Base-by-base conservation (phyloP, 2,329 filamentous ascomycete genomes). In the Colletotrichum noveboracense region DNA sequence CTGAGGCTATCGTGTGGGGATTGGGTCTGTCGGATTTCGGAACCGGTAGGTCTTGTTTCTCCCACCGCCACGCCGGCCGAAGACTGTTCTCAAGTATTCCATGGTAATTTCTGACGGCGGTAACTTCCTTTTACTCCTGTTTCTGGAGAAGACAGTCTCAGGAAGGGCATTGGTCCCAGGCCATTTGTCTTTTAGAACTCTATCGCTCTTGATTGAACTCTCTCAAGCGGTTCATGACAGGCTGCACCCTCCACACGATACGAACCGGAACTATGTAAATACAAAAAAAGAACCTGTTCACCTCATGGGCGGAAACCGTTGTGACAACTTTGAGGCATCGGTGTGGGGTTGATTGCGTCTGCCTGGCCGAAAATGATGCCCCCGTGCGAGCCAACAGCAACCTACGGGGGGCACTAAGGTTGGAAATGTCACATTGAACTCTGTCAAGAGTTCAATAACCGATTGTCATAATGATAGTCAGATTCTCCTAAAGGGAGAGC, bases 221-320 rank as follows among this genome's bases (percentile, higher is more conserved):
- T 64, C 18, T 1, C 30, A 16, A 8, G 34, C n/a, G n/a, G 30
- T 61, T 18, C 58, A 38, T 32, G 60, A 64, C 30, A 64, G 32
- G 60, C 30, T 21, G 34, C 18, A 61, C 28, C 60, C 30, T 64
- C 16, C 30, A 64, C 30, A 64, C 21, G n/a, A 58, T 58, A 58
- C 55, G 26, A 30, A 26, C 21, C 16, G 55, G 26, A 58, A 26
- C 55, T 58, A 58, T 58, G 18, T 30, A 28, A 58, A 30, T 58
- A 26, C 55, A 24, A 52, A 21, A 52, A 36, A 38, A 26, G 21
- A 21, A 64, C 60, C 32, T 38, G 60, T 64, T 64, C 60, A 36
- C 30, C 60, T 36, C 30, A 64, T 64, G 34, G 34, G n/a, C 21
- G 61, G 32, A 64, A 64, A 26, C 61, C 61, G 61, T 64, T 64